phyloP scores from a whole-genome alignment of 192 early-diverging fungal species.

The Umbelopsis sp. region DNA sequence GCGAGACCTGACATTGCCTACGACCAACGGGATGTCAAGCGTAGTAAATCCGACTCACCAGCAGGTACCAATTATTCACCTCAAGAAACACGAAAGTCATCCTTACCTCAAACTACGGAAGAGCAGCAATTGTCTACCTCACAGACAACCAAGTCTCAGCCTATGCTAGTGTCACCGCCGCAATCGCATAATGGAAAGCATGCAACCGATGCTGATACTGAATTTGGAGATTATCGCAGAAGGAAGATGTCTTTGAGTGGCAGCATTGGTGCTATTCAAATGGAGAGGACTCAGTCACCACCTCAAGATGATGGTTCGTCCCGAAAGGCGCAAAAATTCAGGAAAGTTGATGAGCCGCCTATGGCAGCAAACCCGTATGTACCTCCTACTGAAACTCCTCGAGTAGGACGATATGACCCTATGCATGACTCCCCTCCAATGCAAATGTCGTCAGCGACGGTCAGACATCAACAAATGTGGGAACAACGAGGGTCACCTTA shows the following conservation, averaged over 20 bases:
- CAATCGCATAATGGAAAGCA: not conserved
- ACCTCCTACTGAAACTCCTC: not conserved
- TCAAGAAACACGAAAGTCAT: not conserved
- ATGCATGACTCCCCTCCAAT: not conserved
- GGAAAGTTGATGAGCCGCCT: not conserved
- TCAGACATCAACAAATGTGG: conserved; percentile 9
- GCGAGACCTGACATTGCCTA: too few relatives aligned
- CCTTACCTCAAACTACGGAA: not conserved
- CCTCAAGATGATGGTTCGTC: not conserved
- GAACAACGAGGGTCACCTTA: conserved; percentile 15
- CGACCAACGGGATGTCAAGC: not conserved
- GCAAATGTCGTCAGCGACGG: conserved; percentile 12
- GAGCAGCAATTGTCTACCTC: not conserved
- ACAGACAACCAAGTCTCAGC: not conserved
- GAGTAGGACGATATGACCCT: not conserved
- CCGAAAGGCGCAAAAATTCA: not conserved
- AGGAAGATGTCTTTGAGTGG: not conserved
- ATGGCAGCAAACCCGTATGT: not conserved
- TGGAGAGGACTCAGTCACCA: not conserved
- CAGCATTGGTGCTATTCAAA: not conserved
- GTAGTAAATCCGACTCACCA: conserved; percentile 7
- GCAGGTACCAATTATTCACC: not conserved
- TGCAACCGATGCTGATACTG: not conserved
- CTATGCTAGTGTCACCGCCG: not conserved
- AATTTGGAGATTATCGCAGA: not conserved